Percentiles rank a stretch among this genome's conserved stretches.
Conservation (phyloP, 805 yeast genomes). For the Metschnikowia aberdeeniae region DNA sequence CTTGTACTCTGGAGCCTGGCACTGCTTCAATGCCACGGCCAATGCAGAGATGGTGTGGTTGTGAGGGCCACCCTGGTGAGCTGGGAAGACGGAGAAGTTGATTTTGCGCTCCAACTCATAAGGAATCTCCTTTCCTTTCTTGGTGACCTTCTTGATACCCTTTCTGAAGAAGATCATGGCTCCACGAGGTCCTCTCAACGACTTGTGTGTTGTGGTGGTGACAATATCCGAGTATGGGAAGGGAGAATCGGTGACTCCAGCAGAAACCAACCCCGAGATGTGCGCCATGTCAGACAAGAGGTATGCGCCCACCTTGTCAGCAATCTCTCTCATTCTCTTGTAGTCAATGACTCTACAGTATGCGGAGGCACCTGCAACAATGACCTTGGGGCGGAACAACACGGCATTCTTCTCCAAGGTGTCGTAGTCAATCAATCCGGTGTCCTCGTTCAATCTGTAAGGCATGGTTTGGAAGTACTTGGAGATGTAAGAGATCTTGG, state of each 20-base stretch:
- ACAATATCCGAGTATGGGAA: constrained; percentile 92
- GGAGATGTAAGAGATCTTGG: constrained; percentile 87
- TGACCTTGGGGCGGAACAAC: constrained; percentile 88
- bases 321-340: constrained; percentile 83
- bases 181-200: constrained; percentile 98
- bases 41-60: constrained; percentile 96
- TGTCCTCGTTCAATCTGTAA: constrained; percentile 77
- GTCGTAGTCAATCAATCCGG: constrained; percentile 92
- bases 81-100: constrained; percentile 98
- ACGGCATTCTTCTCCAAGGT: constrained; percentile 75
- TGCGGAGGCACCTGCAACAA: constrained; percentile 97
- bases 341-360: constrained; percentile 89
- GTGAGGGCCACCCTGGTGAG: constrained; percentile 99
- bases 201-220: constrained; percentile 96
- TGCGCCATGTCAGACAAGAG: constrained; percentile 96
- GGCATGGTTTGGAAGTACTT: constrained; percentile 98
- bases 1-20: constrained; percentile 81
- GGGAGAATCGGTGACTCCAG: constrained; percentile 91
- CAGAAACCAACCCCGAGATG: constrained; percentile 92
- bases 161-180: constrained; percentile 97
- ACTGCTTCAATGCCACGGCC: constrained; percentile 93
- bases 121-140: constrained; percentile 77
- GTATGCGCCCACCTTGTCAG: constrained; percentile 91
- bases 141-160: constrained; percentile 80
- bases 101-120: constrained; percentile 89